Evolutionary conservation across 192 early-diverging fungal species (phyloP).

Genomic region (Geranomyces michiganensis): DNA sequence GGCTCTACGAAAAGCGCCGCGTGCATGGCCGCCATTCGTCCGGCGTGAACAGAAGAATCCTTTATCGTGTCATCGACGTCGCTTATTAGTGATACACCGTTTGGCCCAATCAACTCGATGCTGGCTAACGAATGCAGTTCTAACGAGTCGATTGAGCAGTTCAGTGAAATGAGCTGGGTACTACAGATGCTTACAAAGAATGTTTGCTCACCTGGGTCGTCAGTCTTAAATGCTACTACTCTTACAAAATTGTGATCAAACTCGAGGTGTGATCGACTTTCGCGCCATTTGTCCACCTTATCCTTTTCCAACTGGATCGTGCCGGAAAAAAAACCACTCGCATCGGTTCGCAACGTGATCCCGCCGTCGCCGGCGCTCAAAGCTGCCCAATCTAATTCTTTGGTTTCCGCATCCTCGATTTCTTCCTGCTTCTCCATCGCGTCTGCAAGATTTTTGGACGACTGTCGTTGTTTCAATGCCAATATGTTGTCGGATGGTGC

Average conservation of each 20-base stretch:
- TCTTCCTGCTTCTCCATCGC: constrained; percentile 15
- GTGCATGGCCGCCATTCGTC: constrained; percentile 64
- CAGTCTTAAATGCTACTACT: constrained; percentile 41
- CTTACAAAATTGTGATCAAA: constrained; percentile 35
- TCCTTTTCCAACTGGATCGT: constrained; percentile 33
- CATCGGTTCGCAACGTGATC: constrained; percentile 36
- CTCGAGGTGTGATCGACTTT: constrained; percentile 18
- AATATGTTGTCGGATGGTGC: constrained; percentile 37
- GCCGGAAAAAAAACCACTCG: constrained; percentile 45
- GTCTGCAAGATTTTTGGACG: constrained; percentile 1
- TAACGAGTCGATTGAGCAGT: constrained; percentile 25
- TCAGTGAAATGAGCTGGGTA: constrained; percentile 2
- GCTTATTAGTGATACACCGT: constrained; percentile 80
- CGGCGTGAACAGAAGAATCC: constrained; percentile 70
- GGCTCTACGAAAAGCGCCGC: constrained; percentile 68
- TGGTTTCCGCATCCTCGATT: constrained; percentile 14
- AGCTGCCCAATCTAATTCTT: constrained; percentile 9
- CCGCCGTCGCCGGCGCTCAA: constrained; percentile 20
- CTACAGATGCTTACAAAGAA: not conserved
- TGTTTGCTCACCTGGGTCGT: constrained; percentile 7
- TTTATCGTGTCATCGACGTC: constrained; percentile 92
- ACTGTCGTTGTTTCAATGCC: not conserved
- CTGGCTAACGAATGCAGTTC: constrained; percentile 45
- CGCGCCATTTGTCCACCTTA: constrained; percentile 44
- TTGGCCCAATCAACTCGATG: constrained; percentile 65